phyloP scores from a whole-genome alignment of 176 grass and related monocot species.

The Rhynchospora pubera region DNA sequence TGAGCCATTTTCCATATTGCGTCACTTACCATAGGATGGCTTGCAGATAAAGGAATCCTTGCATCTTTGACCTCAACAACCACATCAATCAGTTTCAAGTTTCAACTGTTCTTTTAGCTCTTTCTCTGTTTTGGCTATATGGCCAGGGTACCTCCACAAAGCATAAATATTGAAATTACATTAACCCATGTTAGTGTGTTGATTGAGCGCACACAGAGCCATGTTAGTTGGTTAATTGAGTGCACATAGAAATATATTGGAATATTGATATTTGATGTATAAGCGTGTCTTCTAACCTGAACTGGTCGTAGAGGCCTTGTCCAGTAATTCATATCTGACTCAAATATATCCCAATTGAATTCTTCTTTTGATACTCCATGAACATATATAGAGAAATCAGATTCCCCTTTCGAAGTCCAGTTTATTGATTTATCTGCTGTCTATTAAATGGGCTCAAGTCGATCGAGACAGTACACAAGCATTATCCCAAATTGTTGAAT shows the following conservation, averaged over 20 bases:
- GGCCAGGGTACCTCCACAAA: conserved; percentile 94
- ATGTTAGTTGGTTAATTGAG: not conserved
- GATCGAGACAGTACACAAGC: too few relatives aligned
- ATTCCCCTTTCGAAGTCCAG: conserved; percentile 1
- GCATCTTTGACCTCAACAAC: conserved; percentile 94
- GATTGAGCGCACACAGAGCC: not conserved
- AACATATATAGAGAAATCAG: conserved; percentile 18
- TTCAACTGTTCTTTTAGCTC: conserved; percentile 84
- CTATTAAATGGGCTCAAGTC: not conserved
- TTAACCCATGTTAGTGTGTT: not conserved
- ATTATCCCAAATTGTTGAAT: too few relatives aligned
- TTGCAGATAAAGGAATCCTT: conserved; percentile 83
- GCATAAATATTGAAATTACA: conserved; percentile 7
- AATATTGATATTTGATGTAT: conserved; percentile 17
- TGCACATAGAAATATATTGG: not conserved
- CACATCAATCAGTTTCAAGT: conserved; percentile 94
- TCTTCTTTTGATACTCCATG: conserved; percentile 27
- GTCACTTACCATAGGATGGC: conserved; percentile 92
- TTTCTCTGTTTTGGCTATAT: conserved; percentile 98
- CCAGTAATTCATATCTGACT: conserved; percentile 88
- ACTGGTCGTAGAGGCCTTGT: conserved; percentile 69
- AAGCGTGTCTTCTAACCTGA: conserved; percentile 83
- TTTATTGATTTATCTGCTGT: conserved; percentile 1
- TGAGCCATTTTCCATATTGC: too few relatives aligned
- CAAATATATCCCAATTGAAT: conserved; percentile 60